Evolutionary conservation across 805 yeast species (phyloP).

Genomic region (Saccharomycopsis fermentans): DNA sequence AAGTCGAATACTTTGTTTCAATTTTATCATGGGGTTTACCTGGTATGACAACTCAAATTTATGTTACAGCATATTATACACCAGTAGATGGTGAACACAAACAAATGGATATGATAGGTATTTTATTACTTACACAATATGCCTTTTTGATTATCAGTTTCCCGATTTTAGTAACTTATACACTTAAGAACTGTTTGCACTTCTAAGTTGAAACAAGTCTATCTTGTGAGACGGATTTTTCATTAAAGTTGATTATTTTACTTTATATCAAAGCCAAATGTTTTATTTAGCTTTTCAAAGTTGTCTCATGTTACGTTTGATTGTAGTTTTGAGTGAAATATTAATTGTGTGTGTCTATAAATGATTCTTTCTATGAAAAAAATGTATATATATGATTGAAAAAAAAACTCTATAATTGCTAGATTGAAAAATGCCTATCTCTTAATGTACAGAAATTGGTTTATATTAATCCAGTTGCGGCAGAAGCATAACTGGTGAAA

Average conservation of each 20-base stretch:
- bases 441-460: not conserved
- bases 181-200: slow-evolving; percentile 11
- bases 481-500: slow-evolving; percentile 1
- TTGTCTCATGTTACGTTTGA: too few species aligned
- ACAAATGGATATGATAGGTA: slow-evolving; percentile 79
- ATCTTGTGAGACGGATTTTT: not conserved
- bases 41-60: slow-evolving; percentile 80
- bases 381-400: not conserved
- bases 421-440: not conserved
- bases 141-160: slow-evolving; percentile 24
- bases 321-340: not conserved
- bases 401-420: not conserved
- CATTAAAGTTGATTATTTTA: too few species aligned
- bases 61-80: slow-evolving; percentile 77
- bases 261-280: too few species aligned
- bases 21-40: slow-evolving; percentile 75
- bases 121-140: slow-evolving; percentile 67
- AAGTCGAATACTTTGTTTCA: slow-evolving; percentile 62
- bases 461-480: not conserved
- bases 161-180: slow-evolving; percentile 15
- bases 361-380: not conserved
- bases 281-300: too few species aligned
- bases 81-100: slow-evolving; percentile 42
- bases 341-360: not conserved
- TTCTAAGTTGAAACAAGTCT: not conserved